phyloP scores from a whole-genome alignment of 1,284 basidiomycete genomes.

The Chalciporus sp. region DNA sequence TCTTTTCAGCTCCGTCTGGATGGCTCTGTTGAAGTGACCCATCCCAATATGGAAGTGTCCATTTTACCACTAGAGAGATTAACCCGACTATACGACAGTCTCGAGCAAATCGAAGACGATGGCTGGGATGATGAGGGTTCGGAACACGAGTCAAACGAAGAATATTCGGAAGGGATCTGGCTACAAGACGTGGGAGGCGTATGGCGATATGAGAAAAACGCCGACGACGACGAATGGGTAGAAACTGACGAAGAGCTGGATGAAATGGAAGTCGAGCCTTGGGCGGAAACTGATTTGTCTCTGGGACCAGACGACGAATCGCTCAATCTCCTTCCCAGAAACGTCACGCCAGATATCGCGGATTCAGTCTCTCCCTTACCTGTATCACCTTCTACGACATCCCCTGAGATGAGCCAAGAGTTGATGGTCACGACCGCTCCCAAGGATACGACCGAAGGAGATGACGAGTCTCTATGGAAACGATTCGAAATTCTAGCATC shows the following conservation, averaged over 20 bases:
- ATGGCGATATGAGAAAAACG: conserved; percentile 47
- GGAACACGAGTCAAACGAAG: conserved; percentile 40
- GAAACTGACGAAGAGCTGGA: conserved; percentile 33
- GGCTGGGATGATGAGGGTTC: conserved; percentile 59
- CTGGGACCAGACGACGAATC: conserved; percentile 21
- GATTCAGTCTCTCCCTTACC: conserved; percentile 31
- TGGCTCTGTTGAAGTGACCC: conserved; percentile 66
- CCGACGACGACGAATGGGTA: conserved; percentile 42
- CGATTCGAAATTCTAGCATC: conserved; percentile 77
- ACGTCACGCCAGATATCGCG: conserved; percentile 20
- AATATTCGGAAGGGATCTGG: conserved; percentile 53
- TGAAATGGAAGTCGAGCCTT: conserved; percentile 32
- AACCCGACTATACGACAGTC: conserved; percentile 71
- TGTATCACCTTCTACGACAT: conserved; percentile 30
- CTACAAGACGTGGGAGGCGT: conserved; percentile 52
- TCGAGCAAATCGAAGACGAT: conserved; percentile 77
- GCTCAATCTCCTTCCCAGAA: conserved; percentile 15
- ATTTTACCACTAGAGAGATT: conserved; percentile 64
- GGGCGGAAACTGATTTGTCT: conserved; percentile 29
- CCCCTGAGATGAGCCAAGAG: conserved; percentile 37
- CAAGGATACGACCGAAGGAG: conserved; percentile 25
- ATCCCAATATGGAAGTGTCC: conserved; percentile 52
- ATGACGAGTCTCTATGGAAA: conserved; percentile 56
- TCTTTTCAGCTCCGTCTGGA: conserved; percentile 62
- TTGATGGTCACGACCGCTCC: conserved; percentile 30